Evolutionary conservation across 1,284 basidiomycete genomes (phyloP).

Genomic region (Phylloporus sp.): DNA sequence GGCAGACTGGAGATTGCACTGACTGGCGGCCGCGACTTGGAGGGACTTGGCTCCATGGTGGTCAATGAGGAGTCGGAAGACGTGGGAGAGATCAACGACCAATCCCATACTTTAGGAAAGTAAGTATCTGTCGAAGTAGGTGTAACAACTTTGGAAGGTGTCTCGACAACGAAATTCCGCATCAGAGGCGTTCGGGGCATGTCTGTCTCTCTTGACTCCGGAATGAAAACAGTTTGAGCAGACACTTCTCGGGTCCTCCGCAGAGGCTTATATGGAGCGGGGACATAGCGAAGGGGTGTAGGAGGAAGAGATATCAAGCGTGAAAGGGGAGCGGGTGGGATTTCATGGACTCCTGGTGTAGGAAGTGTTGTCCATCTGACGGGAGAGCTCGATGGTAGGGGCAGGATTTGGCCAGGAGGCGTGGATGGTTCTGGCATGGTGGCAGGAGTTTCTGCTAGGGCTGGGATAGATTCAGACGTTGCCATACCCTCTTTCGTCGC

Average conservation of each 20-base stretch:
- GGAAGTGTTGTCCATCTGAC: conserved; percentile 47
- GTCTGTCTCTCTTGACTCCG: conserved; percentile 37
- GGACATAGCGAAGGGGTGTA: conserved; percentile 30
- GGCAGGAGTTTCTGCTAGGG: conserved; percentile 8
- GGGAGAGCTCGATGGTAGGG: conserved; percentile 27
- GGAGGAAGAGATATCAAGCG: conserved; percentile 37
- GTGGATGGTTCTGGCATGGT: conserved; percentile 28
- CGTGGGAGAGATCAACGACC: conserved; percentile 23
- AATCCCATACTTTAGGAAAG: conserved; percentile 77
- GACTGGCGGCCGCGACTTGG: conserved; percentile 39
- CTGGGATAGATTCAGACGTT: conserved; percentile 11
- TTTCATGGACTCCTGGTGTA: conserved; percentile 62
- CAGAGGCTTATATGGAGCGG: conserved; percentile 17
- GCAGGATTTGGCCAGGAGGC: conserved; percentile 26
- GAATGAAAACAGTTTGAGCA: conserved; percentile 22
- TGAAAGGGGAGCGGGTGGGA: conserved; percentile 45
- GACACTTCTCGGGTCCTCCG: conserved; percentile 25
- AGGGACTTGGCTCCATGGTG: conserved; percentile 27
- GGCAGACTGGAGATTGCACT: conserved; percentile 64
- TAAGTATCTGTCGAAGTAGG: conserved; percentile 64
- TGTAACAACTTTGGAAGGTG: conserved; percentile 66
- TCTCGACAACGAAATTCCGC: conserved; percentile 74
- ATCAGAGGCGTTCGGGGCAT: conserved; percentile 64
- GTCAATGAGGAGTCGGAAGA: conserved; percentile 35
- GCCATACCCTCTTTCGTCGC: conserved; percentile 2